Base-by-base conservation (phyloP, 768 basidiomycete genomes). In the Nevesoporus exiguus region DNA sequence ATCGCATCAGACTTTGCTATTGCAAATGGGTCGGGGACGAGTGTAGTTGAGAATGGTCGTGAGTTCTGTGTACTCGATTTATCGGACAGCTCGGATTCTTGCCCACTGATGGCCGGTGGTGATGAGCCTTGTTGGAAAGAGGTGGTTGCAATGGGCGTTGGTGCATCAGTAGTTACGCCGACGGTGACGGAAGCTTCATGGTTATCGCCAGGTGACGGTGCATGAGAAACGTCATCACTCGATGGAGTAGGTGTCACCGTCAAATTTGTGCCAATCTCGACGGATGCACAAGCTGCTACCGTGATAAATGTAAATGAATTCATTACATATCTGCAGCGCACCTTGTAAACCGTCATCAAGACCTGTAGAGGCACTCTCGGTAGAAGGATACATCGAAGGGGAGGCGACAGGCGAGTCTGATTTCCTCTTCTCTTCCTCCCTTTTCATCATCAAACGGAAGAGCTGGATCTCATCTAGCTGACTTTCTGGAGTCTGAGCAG, bases 391-490 rank as follows among this genome's bases (percentile, higher is more conserved):
- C 25, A 30, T 44, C 24, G 25, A 30, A 24, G 42, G 46, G 34
- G 41, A 33, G 4, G 49, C 39, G 21, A 37, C 39, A 21, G 60
- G 58, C 15, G 59, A 60, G 31, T 72, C 72, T 6, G 61, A 55
- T 50, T 72, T 76, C 52, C 72, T 76, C 65, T 76, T 78, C 53
- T 77, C 74, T 56, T 88, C 83, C 61, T 89, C 88, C 55, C 81
- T 76, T 69, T 88, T 89, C 86, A 93, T 92, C 74, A 91, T 75
- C 61, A 90, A 61, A 59, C 85, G 87, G 79, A 93, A 91, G 34
- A 88, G 71, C 56, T 91, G 89, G 24, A 93, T 91, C 71, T 93
- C 90, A 64, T 93, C 90, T 55, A 93, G 69, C 14, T 74, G 79
- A 39, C 71, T 75, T 30, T 77, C 66, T 10, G 60, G 25, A 39